Evolutionary conservation across 306 rosid genomes (phyloP).

Genomic region (Vicia villosa): DNA sequence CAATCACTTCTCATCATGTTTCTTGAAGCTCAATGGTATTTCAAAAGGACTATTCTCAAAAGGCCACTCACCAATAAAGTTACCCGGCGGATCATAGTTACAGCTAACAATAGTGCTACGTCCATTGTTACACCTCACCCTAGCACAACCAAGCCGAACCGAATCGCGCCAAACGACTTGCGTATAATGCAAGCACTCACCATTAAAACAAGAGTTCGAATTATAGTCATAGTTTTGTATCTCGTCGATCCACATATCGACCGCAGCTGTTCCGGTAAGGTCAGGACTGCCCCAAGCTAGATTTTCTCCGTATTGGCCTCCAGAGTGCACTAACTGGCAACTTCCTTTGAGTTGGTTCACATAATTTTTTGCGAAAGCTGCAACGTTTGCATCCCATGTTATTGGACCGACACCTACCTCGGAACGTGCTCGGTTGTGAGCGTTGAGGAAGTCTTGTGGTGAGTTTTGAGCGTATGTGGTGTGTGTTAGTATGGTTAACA

Average conservation of each 20-base stretch:
- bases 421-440: constrained; percentile 50
- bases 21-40: constrained; percentile 14
- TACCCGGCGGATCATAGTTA: constrained; percentile 52
- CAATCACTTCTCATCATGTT: not conserved
- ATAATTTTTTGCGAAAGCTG: constrained; percentile 39
- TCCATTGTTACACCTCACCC: constrained; percentile 46
- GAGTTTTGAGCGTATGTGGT: constrained; percentile 40
- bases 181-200: constrained; percentile 31
- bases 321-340: constrained; percentile 43
- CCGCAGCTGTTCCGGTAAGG: constrained; percentile 27
- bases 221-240: constrained; percentile 39
- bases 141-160: constrained; percentile 51
- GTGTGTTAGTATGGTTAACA: not conserved
- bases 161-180: constrained; percentile 50
- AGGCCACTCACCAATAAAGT: not conserved
- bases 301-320: constrained; percentile 52
- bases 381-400: constrained; percentile 37
- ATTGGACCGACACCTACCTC: constrained; percentile 38
- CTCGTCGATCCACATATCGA: constrained; percentile 53
- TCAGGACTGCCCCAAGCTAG: constrained; percentile 41
- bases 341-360: constrained; percentile 13
- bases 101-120: constrained; percentile 33
- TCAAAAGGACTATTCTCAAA: constrained; percentile 31
- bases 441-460: constrained; percentile 41
- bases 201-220: constrained; percentile 43